These are phyloP conservation scores for Debaryomyces singareniensis DNA, from an alignment of 1,139 yeast genomes.

Conservation along the genomic window DNA sequence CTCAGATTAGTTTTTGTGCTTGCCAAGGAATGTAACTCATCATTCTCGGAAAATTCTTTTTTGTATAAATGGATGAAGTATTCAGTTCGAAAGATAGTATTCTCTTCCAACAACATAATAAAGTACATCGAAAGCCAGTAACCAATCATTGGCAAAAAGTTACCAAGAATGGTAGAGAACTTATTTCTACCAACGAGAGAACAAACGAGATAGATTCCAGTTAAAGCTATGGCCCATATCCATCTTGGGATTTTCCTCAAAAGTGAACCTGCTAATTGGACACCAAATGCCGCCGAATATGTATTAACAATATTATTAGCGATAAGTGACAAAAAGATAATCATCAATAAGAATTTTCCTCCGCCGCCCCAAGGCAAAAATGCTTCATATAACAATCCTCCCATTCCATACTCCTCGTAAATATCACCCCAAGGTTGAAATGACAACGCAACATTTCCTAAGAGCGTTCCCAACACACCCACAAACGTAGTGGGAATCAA, in stretches of 20 bases:
- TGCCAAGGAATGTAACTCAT: constrained; percentile 5
- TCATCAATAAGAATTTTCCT: constrained; percentile 68
- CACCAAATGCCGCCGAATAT: constrained; percentile 77
- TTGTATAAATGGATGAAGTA: constrained; percentile 43
- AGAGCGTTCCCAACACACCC: constrained; percentile 64
- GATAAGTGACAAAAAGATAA: constrained; percentile 66
- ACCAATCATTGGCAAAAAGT: constrained; percentile 90
- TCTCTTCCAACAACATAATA: constrained; percentile 67
- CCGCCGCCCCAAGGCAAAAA: constrained; percentile 73
- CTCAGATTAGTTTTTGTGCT: constrained; percentile 8
- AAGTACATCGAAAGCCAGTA: constrained; percentile 89
- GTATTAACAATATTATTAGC: constrained; percentile 79
- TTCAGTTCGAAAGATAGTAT: constrained; percentile 59
- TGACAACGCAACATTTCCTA: constrained; percentile 65
- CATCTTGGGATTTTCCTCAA: constrained; percentile 73
- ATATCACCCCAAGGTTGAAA: constrained; percentile 54
- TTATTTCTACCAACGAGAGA: constrained; percentile 73
- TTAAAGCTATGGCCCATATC: constrained; percentile 64
- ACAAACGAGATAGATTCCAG: constrained; percentile 60
- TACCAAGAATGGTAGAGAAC: constrained; percentile 72
- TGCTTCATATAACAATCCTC: constrained; percentile 67
- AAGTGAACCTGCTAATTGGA: constrained; percentile 62
- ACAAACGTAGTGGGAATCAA: constrained; percentile 73
- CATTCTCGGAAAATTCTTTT: constrained; percentile 41
- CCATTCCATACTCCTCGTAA: constrained; percentile 61